Evolutionary conservation across 2,329 filamentous ascomycete species (phyloP), one percentile per base, ranked within the genome.

Genomic region (Dryadomyces sulphureus): DNA sequence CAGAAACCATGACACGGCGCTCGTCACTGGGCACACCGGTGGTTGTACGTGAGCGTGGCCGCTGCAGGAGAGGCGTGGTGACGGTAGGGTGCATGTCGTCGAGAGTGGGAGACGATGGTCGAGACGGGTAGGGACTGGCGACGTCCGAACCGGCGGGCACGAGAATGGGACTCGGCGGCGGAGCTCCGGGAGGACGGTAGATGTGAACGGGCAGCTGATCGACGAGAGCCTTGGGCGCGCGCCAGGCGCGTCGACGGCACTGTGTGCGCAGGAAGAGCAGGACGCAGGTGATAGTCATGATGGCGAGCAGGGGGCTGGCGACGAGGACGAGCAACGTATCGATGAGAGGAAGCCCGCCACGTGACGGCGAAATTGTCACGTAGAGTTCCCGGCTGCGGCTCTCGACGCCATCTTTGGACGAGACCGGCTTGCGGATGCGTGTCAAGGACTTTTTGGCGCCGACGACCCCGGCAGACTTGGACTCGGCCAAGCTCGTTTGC

Each of bases 281-380:
- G 2, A 98, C 90, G 5, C 95, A 81, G 4, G 87, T 93, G 56
- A 98, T 65, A 1, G 92, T 96, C 45, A 96, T 81, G 55, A 98
- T 65, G 1, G 92, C 96, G 46, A 96, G 81, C 14, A 98, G 65
- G 7, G 92, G 92, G 57, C 89, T 95, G 45, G 96, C 80, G 27
- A 98, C 88, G n/a, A 98, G 70, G 8, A 98, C 88, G n/a, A 96
- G 70, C 3, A 98, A 73, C 0, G 90, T 96, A 59, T 98, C 92
- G 54, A 96, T 89, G 66, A 98, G 94, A 0, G 92, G 89, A 54
- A 83, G 93, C 5, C 84, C 83, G 52, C 87, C 90, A 62, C 79
- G 90, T 0, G 88, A 89, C 1, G 89, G 92, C 1, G 87, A 92
- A 46, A 98, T 77, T 7, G 92, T 94, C n/a, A 98, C 87, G 88